Percentiles rank a stretch among this genome's conserved stretches.
These are phyloP conservation scores for Vaccinium macrocarpon DNA, from an alignment of 148 eudicot species.

Conservation along the genomic window DNA sequence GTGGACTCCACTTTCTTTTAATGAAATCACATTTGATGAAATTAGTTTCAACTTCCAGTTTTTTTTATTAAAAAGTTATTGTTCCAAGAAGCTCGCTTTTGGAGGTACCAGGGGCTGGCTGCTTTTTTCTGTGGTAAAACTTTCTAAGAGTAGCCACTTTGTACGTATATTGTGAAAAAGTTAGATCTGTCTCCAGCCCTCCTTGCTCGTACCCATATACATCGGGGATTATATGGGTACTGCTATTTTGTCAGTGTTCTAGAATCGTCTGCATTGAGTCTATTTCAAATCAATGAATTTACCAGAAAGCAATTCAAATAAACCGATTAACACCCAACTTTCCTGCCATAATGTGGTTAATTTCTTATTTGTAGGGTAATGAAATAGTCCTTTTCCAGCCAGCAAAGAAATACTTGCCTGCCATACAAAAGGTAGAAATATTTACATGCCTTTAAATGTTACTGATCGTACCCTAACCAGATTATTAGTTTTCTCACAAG, in stretches of 20 bases:
- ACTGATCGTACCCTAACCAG: background rate
- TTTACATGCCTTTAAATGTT: background rate
- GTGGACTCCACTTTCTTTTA: constrained; percentile 14
- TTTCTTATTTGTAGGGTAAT: constrained; percentile 39
- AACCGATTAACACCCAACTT: background rate
- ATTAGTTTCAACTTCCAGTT: background rate
- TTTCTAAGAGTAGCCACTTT: too few relatives aligned
- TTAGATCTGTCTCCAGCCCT: too few relatives aligned
- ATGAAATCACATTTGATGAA: background rate
- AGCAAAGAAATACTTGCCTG: constrained; percentile 49
- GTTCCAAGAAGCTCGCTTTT: too few relatives aligned
- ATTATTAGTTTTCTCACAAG: background rate
- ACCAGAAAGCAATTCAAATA: background rate
- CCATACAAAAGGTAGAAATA: constrained; percentile 38
- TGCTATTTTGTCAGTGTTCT: background rate
- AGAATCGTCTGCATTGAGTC: background rate
- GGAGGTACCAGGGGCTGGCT: too few relatives aligned
- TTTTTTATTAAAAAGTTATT: background rate
- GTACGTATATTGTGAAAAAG: too few relatives aligned
- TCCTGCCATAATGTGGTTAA: background rate
- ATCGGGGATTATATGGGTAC: too few relatives aligned
- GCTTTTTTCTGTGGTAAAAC: too few relatives aligned
- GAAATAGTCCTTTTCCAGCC: constrained; percentile 58
- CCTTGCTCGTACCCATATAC: too few relatives aligned
- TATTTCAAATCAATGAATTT: background rate